Evolutionary conservation across 805 yeast genomes (phyloP), one percentile per base, ranked within the genome.

Genomic region (Clavispora santaluciae): DNA sequence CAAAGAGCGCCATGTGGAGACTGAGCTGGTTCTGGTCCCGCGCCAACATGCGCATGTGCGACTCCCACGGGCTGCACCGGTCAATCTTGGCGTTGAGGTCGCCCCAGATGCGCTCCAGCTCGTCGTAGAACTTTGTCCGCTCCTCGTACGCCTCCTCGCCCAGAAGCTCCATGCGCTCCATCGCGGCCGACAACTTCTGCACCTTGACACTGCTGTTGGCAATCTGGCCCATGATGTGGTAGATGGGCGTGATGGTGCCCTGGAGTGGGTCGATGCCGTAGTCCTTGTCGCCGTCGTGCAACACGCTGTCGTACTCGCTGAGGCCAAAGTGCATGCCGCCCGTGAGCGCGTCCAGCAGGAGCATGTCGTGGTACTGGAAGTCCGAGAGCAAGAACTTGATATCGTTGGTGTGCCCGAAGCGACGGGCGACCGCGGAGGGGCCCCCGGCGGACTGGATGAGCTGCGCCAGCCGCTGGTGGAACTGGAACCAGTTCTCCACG

Each of bases 341-440:
- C 1, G 39, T 39, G 17, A 52, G 45, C 10, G 52, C 43, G n/a
- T 38, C 38, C 21, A 50, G 46, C 24, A 50, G 48, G 12, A 53
- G 51, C 18, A 52, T 29, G 40, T 53, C 57, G 38, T 53, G 57
- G 40, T 46, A 52, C 38, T 49, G 47, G 41, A 53, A 53, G 36
- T 53, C 52, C 21, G 48, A 43, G 24, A 53, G 38, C 24, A 52
- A 42, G 54, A 55, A 53, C 31, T 45, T 45, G 44, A 53, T 52
- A 35, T 53, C 56, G 43, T 52, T 53, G 33, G 44, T 39, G 24
- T 39, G 31, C 13, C 42, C 40, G 28, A 53, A 53, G 15, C 35
- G 35, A 5, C 34, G 30, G 17, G 43, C 23, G 17, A 50, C 48
- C 26, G 23, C 31, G 11, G 28, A 17, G n/a, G 48, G 40, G 5